Percentiles rank a stretch among this genome's conserved stretches.
phyloP scores from a whole-genome alignment of 2,329 filamentous ascomycete genomes.

The Lomentospora prolificans region DNA sequence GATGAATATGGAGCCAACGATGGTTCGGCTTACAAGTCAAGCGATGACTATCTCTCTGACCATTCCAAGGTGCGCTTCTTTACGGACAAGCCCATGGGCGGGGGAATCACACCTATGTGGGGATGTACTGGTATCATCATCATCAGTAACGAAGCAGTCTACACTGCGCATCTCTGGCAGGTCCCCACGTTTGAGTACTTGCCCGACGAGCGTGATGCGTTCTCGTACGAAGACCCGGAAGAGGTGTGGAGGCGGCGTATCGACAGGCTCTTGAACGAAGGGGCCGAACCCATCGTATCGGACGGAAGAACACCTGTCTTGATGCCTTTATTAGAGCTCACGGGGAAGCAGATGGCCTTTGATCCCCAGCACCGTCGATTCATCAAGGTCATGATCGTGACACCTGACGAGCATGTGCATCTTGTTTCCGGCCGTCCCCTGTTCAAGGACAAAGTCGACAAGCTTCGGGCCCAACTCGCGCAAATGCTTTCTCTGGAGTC shows the following conservation, averaged over 20 bases:
- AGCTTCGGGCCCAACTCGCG: background rate
- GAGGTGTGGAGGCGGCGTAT: background rate
- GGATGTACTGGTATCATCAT: constrained; percentile 12
- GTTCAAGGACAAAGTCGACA: background rate
- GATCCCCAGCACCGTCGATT: background rate
- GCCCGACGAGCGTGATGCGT: background rate
- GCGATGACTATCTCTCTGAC: constrained; percentile 6
- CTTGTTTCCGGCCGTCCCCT: background rate
- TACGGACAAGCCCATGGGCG: background rate
- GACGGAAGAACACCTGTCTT: no score
- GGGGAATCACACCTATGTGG: constrained; percentile 12
- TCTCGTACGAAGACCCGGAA: background rate
- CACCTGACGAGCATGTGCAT: background rate
- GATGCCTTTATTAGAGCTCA: no score
- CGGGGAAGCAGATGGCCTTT: background rate
- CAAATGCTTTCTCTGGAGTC: background rate
- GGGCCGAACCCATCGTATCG: background rate
- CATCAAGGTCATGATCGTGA: constrained; percentile 1
- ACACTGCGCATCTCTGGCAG: constrained; percentile 13
- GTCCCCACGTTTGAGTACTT: constrained; percentile 10
- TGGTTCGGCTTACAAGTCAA: background rate
- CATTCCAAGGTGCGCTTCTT: constrained; percentile 1
- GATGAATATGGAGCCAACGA: background rate
- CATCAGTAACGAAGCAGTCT: constrained; percentile 10
- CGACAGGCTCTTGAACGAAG: background rate